These are phyloP conservation scores for Aspergillus ustus DNA, from an alignment of 2,329 filamentous ascomycete species.

Conservation along the genomic window DNA sequence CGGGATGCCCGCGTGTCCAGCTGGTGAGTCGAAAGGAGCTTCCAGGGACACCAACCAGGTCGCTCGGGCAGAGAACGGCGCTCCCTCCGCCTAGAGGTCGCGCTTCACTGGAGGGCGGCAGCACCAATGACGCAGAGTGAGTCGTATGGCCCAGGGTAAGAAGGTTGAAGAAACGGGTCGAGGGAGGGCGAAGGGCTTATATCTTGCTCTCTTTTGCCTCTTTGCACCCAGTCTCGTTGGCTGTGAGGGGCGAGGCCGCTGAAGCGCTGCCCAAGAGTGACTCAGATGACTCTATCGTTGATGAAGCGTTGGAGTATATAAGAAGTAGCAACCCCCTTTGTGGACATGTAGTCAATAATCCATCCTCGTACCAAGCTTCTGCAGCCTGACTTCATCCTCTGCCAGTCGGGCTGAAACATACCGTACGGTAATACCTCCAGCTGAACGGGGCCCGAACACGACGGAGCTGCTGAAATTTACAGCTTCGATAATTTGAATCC, in stretches of 20 bases:
- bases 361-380: constrained; percentile 7
- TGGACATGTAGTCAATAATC: neutral
- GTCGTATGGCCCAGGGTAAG: neutral
- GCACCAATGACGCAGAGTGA: constrained; percentile 12
- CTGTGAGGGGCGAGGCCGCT: neutral
- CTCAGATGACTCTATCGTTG: constrained; percentile 9
- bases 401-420: constrained; percentile 7
- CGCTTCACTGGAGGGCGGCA: constrained; percentile 12
- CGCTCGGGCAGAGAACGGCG: neutral
- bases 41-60: constrained; percentile 7
- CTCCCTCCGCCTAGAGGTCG: neutral
- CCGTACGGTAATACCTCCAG: constrained; percentile 15
- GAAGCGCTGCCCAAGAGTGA: constrained; percentile 16
- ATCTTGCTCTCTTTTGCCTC: constrained; percentile 9
- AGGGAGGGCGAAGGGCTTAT: constrained; percentile 13
- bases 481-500: neutral
- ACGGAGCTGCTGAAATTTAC: constrained; percentile 4
- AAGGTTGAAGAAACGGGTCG: neutral
- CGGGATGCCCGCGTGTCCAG: constrained; percentile 7
- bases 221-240: neutral
- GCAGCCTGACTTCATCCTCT: constrained; percentile 4
- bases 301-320: constrained; percentile 9
- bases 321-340: neutral
- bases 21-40: constrained; percentile 2
- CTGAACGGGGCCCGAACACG: constrained; percentile 4